A percentile compares a stretch with the other conserved stretches of the same genome.
phyloP scores from a whole-genome alignment of 192 early-diverging fungal species.

The Backusella parvicylindrica region DNA sequence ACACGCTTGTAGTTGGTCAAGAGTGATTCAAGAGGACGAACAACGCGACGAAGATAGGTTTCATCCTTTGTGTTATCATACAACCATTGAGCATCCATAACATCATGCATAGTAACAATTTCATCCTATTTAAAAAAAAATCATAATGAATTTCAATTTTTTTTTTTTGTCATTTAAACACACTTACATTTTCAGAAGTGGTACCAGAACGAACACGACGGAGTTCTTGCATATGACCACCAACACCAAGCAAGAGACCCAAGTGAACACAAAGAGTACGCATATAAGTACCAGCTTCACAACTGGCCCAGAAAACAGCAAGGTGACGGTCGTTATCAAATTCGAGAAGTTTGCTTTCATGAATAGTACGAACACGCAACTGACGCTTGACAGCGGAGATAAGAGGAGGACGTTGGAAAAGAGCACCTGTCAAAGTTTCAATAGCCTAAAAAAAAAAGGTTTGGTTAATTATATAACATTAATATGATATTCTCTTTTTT shows the following conservation, averaged over 20 bases:
- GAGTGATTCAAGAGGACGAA: slow-evolving; percentile 92
- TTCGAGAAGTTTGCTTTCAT: slow-evolving; percentile 93
- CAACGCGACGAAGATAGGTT: slow-evolving; percentile 89
- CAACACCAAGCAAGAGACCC: slow-evolving; percentile 91
- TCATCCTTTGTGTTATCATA: slow-evolving; percentile 98
- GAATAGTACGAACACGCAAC: slow-evolving; percentile 97
- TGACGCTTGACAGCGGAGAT: slow-evolving; percentile 99
- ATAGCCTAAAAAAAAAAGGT: slow-evolving; percentile 52
- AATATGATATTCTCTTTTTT: neutral
- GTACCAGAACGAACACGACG: slow-evolving; percentile 94
- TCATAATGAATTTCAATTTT: too few species aligned
- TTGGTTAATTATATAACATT: neutral
- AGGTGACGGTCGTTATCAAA: slow-evolving; percentile 97
- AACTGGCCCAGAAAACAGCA: slow-evolving; percentile 96
- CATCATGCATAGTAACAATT: slow-evolving; percentile 98
- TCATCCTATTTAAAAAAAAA: slow-evolving; percentile 74
- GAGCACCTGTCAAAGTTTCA: slow-evolving; percentile 95
- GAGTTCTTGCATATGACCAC: slow-evolving; percentile 99
- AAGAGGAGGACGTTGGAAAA: slow-evolving; percentile 98
- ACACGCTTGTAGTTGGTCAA: slow-evolving; percentile 95
- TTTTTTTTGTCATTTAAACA: too few species aligned
- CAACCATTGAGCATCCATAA: slow-evolving; percentile 98
- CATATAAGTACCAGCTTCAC: slow-evolving; percentile 99
- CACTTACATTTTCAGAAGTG: slow-evolving; percentile 76
- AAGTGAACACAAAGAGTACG: slow-evolving; percentile 99